phyloP scores from a whole-genome alignment of 129 eudicot species.

The Ambrosia trifida region DNA sequence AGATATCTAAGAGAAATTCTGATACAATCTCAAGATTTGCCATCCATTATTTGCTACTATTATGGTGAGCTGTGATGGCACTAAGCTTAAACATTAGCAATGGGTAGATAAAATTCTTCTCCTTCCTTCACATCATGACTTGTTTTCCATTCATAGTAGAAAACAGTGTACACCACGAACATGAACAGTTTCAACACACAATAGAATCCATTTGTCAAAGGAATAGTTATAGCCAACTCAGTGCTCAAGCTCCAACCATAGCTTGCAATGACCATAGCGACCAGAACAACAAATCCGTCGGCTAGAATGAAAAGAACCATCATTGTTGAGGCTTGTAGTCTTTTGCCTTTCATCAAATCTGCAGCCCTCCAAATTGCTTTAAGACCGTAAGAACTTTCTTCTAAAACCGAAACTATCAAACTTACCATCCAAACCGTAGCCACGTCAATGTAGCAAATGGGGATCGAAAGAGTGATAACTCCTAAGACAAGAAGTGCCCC shows the following conservation, averaged over 20 bases:
- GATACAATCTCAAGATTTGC: no score
- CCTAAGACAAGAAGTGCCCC: neutral
- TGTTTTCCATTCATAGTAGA: slow-evolving; percentile 30
- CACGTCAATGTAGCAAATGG: neutral
- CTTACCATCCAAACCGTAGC: slow-evolving; percentile 32
- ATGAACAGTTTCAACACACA: slow-evolving; percentile 30
- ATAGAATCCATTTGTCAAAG: slow-evolving; percentile 2
- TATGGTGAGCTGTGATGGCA: neutral
- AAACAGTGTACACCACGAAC: slow-evolving; percentile 38
- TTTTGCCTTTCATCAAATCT: slow-evolving; percentile 26
- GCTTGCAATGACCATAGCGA: neutral
- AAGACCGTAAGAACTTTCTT: slow-evolving; percentile 29
- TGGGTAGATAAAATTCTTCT: slow-evolving; percentile 25
- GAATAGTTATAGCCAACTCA: neutral
- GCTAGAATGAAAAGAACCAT: slow-evolving; percentile 26
- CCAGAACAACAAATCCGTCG: neutral
- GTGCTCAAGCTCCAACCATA: neutral
- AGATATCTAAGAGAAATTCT: no score
- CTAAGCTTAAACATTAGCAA: slow-evolving; percentile 15
- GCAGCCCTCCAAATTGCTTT: slow-evolving; percentile 26
- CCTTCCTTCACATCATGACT: slow-evolving; percentile 4
- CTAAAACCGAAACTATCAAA: slow-evolving; percentile 34
- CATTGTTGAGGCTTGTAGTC: slow-evolving; percentile 11
- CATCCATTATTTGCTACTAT: no score
- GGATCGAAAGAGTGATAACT: neutral